Conservation (phyloP, 176 grass and related monocot species). For the Oryza glaberrima region DNA sequence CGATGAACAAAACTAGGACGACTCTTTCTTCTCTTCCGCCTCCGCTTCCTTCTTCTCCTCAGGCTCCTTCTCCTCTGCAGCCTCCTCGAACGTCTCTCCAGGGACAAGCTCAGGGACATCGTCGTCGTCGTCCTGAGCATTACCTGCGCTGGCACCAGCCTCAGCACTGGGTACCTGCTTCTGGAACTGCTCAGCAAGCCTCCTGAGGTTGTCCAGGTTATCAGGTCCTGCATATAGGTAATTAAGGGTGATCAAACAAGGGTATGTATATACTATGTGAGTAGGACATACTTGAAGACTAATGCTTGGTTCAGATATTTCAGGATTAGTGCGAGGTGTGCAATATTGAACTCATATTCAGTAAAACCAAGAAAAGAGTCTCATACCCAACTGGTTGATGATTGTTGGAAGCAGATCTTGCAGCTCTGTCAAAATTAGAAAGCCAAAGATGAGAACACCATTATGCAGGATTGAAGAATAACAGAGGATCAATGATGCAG, state of each 20-base stretch:
- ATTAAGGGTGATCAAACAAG: neutral
- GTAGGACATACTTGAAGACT: too few species aligned
- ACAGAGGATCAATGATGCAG: neutral
- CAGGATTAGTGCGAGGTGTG: neutral
- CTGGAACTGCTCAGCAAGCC: constrained; percentile 69
- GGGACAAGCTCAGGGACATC: constrained; percentile 78
- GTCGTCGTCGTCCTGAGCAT: constrained; percentile 58
- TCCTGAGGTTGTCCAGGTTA: constrained; percentile 67
- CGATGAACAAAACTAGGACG: constrained; percentile 37
- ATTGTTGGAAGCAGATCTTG: constrained; percentile 79
- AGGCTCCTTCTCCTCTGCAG: constrained; percentile 52
- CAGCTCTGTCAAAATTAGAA: constrained; percentile 56
- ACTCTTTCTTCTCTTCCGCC: constrained; percentile 52
- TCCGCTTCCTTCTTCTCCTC: constrained; percentile 50
- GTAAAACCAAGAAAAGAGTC: neutral
- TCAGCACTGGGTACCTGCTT: constrained; percentile 48
- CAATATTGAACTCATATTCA: too few species aligned
- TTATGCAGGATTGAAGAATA: neutral
- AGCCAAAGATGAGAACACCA: neutral
- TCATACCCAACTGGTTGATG: constrained; percentile 77
- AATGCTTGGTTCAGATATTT: neutral
- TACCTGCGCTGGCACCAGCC: constrained; percentile 23
- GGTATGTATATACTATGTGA: too few species aligned
- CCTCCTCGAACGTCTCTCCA: constrained; percentile 76
- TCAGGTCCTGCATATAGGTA: constrained; percentile 53